Conservation (phyloP, 192 early-diverging fungal species). For the Coemansia sp. region DNA sequence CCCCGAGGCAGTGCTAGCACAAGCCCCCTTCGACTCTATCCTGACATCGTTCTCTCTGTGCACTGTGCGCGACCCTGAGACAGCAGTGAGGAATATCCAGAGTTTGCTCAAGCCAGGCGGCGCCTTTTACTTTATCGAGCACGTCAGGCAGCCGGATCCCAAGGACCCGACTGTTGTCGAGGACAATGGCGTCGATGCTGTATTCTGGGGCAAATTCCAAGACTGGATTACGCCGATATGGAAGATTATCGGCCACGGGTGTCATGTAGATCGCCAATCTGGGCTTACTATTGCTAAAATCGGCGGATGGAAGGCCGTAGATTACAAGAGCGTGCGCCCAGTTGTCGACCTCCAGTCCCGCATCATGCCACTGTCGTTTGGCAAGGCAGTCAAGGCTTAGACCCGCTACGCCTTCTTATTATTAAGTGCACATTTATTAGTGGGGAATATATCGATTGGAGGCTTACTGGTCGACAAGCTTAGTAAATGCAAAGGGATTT, state of each 20-base stretch:
- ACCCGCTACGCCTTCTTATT: not conserved
- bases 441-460: not conserved
- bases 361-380: constrained; percentile 50
- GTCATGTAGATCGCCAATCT: constrained; percentile 36
- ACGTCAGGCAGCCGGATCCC: constrained; percentile 39
- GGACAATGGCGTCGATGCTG: constrained; percentile 36
- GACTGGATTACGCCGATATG: constrained; percentile 37
- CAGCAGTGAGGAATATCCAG: constrained; percentile 25
- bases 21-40: constrained; percentile 47
- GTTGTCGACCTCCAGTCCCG: constrained; percentile 36
- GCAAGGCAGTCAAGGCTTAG: constrained; percentile 40
- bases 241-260: constrained; percentile 35
- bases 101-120: constrained; percentile 36
- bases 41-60: constrained; percentile 50
- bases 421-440: too few relatives aligned
- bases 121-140: constrained; percentile 46
- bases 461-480: constrained; percentile 41
- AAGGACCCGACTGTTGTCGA: constrained; percentile 25
- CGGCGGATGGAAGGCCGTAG: constrained; percentile 30
- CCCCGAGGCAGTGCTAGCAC: constrained; percentile 35
- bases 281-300: constrained; percentile 28
- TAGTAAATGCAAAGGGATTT: constrained; percentile 67
- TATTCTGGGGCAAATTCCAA: constrained; percentile 40
- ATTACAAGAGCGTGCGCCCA: constrained; percentile 42
- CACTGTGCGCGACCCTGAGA: constrained; percentile 25